phyloP scores from a whole-genome alignment of 805 yeast species.

The Myxozyma neotropica region DNA sequence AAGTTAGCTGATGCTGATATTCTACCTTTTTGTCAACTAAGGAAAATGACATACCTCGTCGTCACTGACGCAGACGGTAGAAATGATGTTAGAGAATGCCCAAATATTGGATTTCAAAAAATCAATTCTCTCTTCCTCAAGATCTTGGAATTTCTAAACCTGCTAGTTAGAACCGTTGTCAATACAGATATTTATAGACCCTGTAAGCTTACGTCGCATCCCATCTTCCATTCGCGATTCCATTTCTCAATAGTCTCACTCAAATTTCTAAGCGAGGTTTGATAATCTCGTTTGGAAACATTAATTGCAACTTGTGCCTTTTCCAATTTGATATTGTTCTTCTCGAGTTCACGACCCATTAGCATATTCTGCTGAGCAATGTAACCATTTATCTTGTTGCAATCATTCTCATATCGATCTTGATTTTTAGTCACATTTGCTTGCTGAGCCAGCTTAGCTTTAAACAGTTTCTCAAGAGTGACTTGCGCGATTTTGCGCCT shows the following conservation, averaged over 20 bases:
- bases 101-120: conserved; percentile 71
- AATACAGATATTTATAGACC: too few species aligned
- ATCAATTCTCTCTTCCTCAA: conserved; percentile 74
- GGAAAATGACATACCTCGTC: conserved; percentile 48
- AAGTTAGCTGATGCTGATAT: neutral
- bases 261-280: conserved; percentile 54
- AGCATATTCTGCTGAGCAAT: conserved; percentile 66
- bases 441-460: conserved; percentile 48
- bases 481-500: conserved; percentile 60
- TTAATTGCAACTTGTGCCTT: conserved; percentile 51
- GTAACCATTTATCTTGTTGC: conserved; percentile 59
- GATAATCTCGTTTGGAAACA: conserved; percentile 55
- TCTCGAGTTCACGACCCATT: conserved; percentile 73
- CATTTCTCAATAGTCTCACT: conserved; percentile 63
- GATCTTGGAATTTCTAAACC: conserved; percentile 54
- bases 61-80: conserved; percentile 74
- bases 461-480: conserved; percentile 57
- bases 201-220: conserved; percentile 48
- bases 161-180: too few species aligned
- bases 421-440: conserved; percentile 43
- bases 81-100: conserved; percentile 73
- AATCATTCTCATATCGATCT: conserved; percentile 58
- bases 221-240: conserved; percentile 70
- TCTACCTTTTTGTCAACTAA: neutral
- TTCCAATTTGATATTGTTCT: conserved; percentile 57